Conservation (phyloP, 2,329 filamentous ascomycete genomes). For the Clarireedia monteithiana region DNA sequence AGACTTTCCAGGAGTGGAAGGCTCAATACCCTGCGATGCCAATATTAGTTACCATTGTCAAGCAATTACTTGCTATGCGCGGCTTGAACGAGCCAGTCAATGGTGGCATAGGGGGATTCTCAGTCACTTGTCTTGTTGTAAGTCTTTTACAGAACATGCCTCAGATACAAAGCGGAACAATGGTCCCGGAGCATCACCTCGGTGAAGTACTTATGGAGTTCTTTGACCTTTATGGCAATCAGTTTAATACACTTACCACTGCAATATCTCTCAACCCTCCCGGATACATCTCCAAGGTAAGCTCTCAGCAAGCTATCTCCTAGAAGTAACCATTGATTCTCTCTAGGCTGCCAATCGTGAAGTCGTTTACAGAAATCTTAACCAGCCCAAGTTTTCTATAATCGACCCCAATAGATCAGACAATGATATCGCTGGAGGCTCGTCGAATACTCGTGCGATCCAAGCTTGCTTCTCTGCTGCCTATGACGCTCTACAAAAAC, state of each 20-base stretch:
- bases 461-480: conserved; percentile 63
- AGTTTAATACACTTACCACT: conserved; percentile 61
- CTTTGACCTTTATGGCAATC: conserved; percentile 79
- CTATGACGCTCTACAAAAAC: conserved; percentile 45
- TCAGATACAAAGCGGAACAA: conserved; percentile 52
- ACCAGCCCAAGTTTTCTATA: conserved; percentile 67
- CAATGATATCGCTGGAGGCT: conserved; percentile 90
- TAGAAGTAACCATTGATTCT: background rate
- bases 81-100: conserved; percentile 85
- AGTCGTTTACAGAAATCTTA: conserved; percentile 41
- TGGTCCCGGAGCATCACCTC: conserved; percentile 58
- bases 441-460: conserved; percentile 60
- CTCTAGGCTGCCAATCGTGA: conserved; percentile 14
- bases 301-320: conserved; percentile 19
- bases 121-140: conserved; percentile 86
- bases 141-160: conserved; percentile 80
- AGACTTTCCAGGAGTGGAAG: conserved; percentile 78
- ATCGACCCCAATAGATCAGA: conserved; percentile 79
- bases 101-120: conserved; percentile 89
- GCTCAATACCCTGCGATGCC: conserved; percentile 75
- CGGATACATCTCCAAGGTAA: conserved; percentile 68
- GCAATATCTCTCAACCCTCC: conserved; percentile 74
- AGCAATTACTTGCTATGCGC: conserved; percentile 86
- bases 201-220: conserved; percentile 82
- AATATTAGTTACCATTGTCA: conserved; percentile 76